Evolutionary conservation across 495 filamentous ascomycete genomes (phyloP).

Genomic region (Penicillium robsamsonii): DNA sequence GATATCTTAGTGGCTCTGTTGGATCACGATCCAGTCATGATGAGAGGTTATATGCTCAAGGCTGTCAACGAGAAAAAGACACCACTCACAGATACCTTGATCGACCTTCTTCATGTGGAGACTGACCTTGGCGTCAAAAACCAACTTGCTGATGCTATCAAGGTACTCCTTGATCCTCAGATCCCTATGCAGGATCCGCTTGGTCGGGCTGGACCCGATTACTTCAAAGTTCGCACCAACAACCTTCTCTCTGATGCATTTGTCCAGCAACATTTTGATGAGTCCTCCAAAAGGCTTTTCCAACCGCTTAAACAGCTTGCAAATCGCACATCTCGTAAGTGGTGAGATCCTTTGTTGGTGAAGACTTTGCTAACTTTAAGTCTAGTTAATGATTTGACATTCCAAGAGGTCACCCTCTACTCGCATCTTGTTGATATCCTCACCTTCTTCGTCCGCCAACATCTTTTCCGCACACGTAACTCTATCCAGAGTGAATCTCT

Average conservation of each 20-base stretch:
- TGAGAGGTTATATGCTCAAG: slow-evolving; percentile 87
- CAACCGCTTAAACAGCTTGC: slow-evolving; percentile 82
- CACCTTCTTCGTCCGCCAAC: slow-evolving; percentile 90
- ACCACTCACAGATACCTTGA: slow-evolving; percentile 89
- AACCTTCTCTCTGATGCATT: slow-evolving; percentile 83
- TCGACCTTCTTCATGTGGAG: slow-evolving; percentile 88
- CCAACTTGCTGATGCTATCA: slow-evolving; percentile 93
- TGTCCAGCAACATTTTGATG: slow-evolving; percentile 84
- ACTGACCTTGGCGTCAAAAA: slow-evolving; percentile 92
- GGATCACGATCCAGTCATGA: slow-evolving; percentile 92
- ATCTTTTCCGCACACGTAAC: slow-evolving; percentile 80
- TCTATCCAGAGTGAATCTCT: slow-evolving; percentile 82
- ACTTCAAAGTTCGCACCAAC: slow-evolving; percentile 59
- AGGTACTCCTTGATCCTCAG: slow-evolving; percentile 86
- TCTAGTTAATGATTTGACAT: slow-evolving; percentile 59
- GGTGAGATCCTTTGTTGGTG: background rate
- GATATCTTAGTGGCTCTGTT: slow-evolving; percentile 93
- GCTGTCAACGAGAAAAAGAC: slow-evolving; percentile 82
- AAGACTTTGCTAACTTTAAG: slow-evolving; percentile 16
- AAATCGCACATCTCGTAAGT: slow-evolving; percentile 57
- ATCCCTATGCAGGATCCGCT: slow-evolving; percentile 60
- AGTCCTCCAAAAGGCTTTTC: slow-evolving; percentile 83
- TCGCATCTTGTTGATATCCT: slow-evolving; percentile 91
- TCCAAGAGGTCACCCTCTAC: slow-evolving; percentile 84
- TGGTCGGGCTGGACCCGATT: slow-evolving; percentile 66